A percentile compares a stretch with the other conserved stretches of the same genome.
phyloP scores from a whole-genome alignment of 371 early-diverging fungal genomes.

The Mucor sp. region DNA sequence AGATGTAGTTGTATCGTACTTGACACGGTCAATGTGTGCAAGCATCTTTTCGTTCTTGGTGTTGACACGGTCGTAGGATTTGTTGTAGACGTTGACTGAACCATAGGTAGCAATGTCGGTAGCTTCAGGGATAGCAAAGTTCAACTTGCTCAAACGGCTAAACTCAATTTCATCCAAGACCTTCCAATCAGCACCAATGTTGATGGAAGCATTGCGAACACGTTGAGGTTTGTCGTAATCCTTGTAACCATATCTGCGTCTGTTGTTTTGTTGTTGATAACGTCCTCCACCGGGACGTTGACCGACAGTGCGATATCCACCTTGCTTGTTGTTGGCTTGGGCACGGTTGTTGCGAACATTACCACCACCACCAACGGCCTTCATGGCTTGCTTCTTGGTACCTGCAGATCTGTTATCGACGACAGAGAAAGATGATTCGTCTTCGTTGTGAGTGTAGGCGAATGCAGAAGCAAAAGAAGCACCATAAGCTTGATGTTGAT shows the following conservation, averaged over 20 bases:
- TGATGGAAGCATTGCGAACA: constrained; percentile 87
- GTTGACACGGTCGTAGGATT: constrained; percentile 83
- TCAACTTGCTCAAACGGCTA: constrained; percentile 81
- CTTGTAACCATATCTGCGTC: constrained; percentile 53
- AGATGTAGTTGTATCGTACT: constrained; percentile 79
- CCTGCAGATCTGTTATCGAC: constrained; percentile 86
- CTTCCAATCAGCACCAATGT: constrained; percentile 89
- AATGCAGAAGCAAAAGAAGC: constrained; percentile 87
- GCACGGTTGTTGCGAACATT: constrained; percentile 36
- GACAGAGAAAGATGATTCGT: constrained; percentile 95
- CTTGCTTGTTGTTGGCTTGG: constrained; percentile 31
- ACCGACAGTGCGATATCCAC: constrained; percentile 39
- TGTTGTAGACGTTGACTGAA: constrained; percentile 76
- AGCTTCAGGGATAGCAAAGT: constrained; percentile 75
- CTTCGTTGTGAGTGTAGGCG: constrained; percentile 88
- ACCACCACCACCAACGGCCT: constrained; percentile 40
- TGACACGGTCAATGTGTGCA: constrained; percentile 68
- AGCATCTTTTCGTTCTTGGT: constrained; percentile 81
- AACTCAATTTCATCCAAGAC: constrained; percentile 96
- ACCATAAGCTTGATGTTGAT: constrained; percentile 85
- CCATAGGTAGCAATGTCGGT: constrained; percentile 77
- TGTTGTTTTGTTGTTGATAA: constrained; percentile 46
- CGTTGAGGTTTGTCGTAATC: constrained; percentile 68
- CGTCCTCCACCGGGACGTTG: constrained; percentile 50
- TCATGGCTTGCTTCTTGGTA: constrained; percentile 70